Evolutionary conservation across 2,329 filamentous ascomycete genomes (phyloP), one percentile per base, ranked within the genome.

Genomic region (Curvularia lunata): DNA sequence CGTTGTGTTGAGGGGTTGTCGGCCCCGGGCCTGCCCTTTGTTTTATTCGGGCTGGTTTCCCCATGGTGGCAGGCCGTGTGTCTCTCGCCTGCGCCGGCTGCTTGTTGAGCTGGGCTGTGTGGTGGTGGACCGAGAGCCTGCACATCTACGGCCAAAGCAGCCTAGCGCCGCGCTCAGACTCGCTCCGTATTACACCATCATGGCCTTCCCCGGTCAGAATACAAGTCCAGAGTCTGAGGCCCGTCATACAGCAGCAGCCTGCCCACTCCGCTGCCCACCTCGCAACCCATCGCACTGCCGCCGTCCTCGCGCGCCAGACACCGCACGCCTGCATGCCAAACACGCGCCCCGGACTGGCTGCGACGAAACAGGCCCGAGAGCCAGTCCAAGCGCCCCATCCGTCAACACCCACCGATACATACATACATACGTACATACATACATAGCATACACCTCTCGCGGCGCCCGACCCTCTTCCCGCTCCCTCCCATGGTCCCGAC

Each of bases 171-270:
- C 41, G 47, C 43, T 30, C 40, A 43, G 52, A 49, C 56, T 34
- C 30, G 38, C 48, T 50, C 52, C 42, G 46, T 56, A 64, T 63
- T 63, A 63, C 65, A 59, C 48, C 62, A 58, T 64, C 59, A 62
- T 58, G 41, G 47, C 52, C 37, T 47, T 13, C 27, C 48, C 40
- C 46, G 25, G 47, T 43, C 47, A 57, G 40, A 58, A 63, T 64
- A 52, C 53, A 53, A 23, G 18, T 47, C 32, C 25, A 54, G 46
- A 51, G 10, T 19, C 40, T 4, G 40, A 16, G 6, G 3, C 21
- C 40, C 12, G 21, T 16, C 21, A 3, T 16, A n/a, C n/a, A n/a
- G n/a, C n/a, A n/a, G n/a, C n/a, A n/a, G n/a, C n/a, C n/a, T n/a
- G n/a, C n/a, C n/a, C n/a, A n/a, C n/a, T n/a, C n/a, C n/a, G n/a